phyloP scores from a whole-genome alignment of 1,139 yeast species.

The Hanseniaspora gamundiae region DNA sequence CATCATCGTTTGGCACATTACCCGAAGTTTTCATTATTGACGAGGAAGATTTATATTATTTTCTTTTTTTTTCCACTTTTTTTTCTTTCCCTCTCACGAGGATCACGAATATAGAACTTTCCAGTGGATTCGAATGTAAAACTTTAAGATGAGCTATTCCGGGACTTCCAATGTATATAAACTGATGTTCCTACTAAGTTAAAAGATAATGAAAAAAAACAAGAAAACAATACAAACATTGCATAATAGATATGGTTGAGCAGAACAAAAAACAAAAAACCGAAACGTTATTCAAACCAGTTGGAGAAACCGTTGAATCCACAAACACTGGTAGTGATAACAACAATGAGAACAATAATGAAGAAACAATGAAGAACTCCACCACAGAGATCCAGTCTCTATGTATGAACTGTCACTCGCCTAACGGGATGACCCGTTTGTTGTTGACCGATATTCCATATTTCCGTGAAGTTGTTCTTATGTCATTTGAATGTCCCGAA shows the following conservation, averaged over 20 bases:
- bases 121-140: neutral
- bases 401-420: slow-evolving; percentile 82
- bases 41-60: neutral
- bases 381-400: slow-evolving; percentile 90
- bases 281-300: slow-evolving; percentile 40
- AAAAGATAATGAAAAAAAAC: too few species aligned
- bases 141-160: too few species aligned
- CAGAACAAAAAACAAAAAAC: slow-evolving; percentile 19
- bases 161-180: too few species aligned
- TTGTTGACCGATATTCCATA: slow-evolving; percentile 82
- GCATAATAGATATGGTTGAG: neutral
- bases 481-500: slow-evolving; percentile 95
- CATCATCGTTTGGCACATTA: too few species aligned
- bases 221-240: too few species aligned
- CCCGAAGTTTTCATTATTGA: too few species aligned
- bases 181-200: too few species aligned
- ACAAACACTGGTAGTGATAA: slow-evolving; percentile 62
- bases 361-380: slow-evolving; percentile 60
- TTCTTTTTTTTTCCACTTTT: slow-evolving; percentile 21
- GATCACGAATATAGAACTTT: slow-evolving; percentile 7
- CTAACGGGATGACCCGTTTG: slow-evolving; percentile 73
- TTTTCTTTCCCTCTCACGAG: slow-evolving; percentile 13
- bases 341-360: slow-evolving; percentile 8
- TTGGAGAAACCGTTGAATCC: slow-evolving; percentile 45
- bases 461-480: slow-evolving; percentile 80